Evolutionary conservation across 23 red algal species (phyloP).

Genomic region (Chondrus crispus): DNA sequence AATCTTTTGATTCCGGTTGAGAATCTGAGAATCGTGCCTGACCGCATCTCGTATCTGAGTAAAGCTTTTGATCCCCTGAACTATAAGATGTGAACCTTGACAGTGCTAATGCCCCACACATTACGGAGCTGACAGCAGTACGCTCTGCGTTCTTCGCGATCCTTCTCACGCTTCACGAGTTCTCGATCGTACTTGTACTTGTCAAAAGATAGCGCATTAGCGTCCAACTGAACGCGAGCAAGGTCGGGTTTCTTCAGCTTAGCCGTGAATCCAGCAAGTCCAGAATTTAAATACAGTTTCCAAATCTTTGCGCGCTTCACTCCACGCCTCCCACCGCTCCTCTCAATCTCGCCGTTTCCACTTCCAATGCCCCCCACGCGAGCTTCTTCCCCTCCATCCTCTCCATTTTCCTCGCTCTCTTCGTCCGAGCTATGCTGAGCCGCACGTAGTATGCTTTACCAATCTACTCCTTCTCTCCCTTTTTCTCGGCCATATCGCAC

Average conservation of each 20-base stretch:
- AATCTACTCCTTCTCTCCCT: neutral
- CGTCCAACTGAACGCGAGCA: neutral
- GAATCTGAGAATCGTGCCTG: neutral
- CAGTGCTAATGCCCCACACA: constrained; percentile 52
- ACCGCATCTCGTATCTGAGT: constrained; percentile 12
- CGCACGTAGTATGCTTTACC: neutral
- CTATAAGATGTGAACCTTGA: constrained; percentile 43
- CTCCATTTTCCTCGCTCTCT: neutral
- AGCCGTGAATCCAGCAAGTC: neutral
- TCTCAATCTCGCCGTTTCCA: too few species aligned
- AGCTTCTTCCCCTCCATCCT: neutral
- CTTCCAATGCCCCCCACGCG: too few species aligned
- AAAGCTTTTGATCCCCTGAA: constrained; percentile 22
- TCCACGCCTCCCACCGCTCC: neutral
- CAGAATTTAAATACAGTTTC: neutral
- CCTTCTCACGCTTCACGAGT: neutral
- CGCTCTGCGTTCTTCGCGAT: neutral
- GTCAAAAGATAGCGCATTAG: neutral
- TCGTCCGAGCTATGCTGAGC: neutral
- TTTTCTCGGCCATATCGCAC: neutral
- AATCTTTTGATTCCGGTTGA: constrained; percentile 46
- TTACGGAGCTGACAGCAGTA: too few species aligned
- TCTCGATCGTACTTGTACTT: neutral
- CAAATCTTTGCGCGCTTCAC: neutral
- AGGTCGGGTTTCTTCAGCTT: neutral